Base-by-base conservation (phyloP, 768 basidiomycete species). In the Podaxis sp. region DNA sequence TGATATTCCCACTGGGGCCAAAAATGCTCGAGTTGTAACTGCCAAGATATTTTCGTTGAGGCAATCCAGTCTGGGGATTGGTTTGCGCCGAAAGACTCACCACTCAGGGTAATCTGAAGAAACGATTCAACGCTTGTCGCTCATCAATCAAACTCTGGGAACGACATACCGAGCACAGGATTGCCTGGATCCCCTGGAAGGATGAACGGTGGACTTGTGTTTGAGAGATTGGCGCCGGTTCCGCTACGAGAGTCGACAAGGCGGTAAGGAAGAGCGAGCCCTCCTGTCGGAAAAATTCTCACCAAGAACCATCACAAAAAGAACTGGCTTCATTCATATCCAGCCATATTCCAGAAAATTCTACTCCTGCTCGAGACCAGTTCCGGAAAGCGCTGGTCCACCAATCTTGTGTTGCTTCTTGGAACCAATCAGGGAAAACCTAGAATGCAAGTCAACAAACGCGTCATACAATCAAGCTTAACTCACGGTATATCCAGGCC, bases 1-100 rank as follows among this genome's bases (percentile, higher is more conserved):
- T 89, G 71, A 91, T 83, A 68, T 91, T 92, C 3, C 90, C 90
- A 65, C 88, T 89, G 0, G 84, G 82, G 13, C 89, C 89, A 67
- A 79, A 90, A 13, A 83, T 68, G 0, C 83, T 80, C 20, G 80
- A 66, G 67, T 91, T 82, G 69, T 91, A 91, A 48, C 89, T 89
- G 58, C 54, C 64, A 49, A 15, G 28, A 56, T 56, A 50, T 51
- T 40, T 62, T 28, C 30, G 38, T 50, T 33, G 49, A 57, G 66
- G 41, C 53, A 64, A 12, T 17, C 59, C 53, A 56, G 15, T 30
- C 28, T 28, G 33, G 50, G 33, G 38, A 64, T 58, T n/a, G 30
- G 61, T 6, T 38, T 22, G 12, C 20, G 17, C 13, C 7, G 17
- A 40, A 12, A 53, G 13, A 57, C 74, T 64, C 64, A 88, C 87